Percentiles rank a stretch among this genome's conserved stretches.
phyloP scores from a whole-genome alignment of 1,139 yeast species.

The Kodamaea sp. region DNA sequence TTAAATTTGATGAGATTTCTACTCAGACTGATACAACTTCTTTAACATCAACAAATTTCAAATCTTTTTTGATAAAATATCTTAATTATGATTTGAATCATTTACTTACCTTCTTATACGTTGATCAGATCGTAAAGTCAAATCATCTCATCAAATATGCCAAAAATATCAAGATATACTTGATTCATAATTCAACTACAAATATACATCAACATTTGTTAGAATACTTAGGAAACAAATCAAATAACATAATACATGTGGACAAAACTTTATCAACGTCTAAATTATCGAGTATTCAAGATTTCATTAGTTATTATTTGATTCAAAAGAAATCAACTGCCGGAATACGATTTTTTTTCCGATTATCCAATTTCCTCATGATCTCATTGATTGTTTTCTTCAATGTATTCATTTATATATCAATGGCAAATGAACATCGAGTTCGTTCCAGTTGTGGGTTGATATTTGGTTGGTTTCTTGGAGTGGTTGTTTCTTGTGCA shows the following conservation, averaged over 20 bases:
- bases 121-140: constrained; percentile 41
- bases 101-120: constrained; percentile 22
- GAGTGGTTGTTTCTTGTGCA: constrained; percentile 49
- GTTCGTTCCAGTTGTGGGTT: constrained; percentile 61
- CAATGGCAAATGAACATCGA: constrained; percentile 50
- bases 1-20: constrained; percentile 7
- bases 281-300: constrained; percentile 14
- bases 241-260: constrained; percentile 5
- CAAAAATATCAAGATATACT: constrained; percentile 33
- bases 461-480: constrained; percentile 56
- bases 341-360: constrained; percentile 10
- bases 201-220: constrained; percentile 4
- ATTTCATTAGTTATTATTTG: constrained; percentile 22
- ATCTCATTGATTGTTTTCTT: constrained; percentile 11
- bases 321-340: constrained; percentile 15
- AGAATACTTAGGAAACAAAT: constrained; percentile 1
- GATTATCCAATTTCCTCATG: constrained; percentile 10
- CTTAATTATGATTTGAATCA: constrained; percentile 24
- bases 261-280: constrained; percentile 9
- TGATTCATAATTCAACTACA: constrained; percentile 17
- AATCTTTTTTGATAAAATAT: constrained; percentile 20
- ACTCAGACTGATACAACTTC: neutral
- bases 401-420: constrained; percentile 31
- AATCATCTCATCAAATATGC: constrained; percentile 53
- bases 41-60: constrained; percentile 9